Evolutionary conservation across 2,329 filamentous ascomycete species (phyloP).

Genomic region (Fusarium lateritium): DNA sequence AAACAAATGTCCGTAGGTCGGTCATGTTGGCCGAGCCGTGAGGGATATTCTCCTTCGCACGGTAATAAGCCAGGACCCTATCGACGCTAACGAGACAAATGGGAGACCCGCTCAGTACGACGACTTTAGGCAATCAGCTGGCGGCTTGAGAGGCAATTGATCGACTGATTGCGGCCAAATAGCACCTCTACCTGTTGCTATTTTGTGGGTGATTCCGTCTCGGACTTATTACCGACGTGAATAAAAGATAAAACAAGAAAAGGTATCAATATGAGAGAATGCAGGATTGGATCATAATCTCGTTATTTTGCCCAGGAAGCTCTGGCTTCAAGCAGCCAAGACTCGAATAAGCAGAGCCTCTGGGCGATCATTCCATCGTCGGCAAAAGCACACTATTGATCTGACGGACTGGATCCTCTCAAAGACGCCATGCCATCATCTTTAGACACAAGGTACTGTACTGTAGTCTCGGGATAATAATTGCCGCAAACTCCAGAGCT

Average conservation of each 20-base stretch:
- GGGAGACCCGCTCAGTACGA: slow-evolving; percentile 40
- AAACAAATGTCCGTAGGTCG: background rate
- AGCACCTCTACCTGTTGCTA: slow-evolving; percentile 41
- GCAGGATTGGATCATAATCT: slow-evolving; percentile 34
- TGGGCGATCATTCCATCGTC: slow-evolving; percentile 27
- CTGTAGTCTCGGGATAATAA: slow-evolving; percentile 30
- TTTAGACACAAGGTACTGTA: slow-evolving; percentile 12
- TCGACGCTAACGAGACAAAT: slow-evolving; percentile 41
- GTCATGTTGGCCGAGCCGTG: slow-evolving; percentile 39
- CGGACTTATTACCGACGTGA: slow-evolving; percentile 24
- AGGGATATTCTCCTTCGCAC: slow-evolving; percentile 30
- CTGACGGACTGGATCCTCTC: slow-evolving; percentile 20
- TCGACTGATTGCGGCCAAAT: slow-evolving; percentile 48
- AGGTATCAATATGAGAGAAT: slow-evolving; percentile 22
- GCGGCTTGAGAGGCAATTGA: slow-evolving; percentile 42
- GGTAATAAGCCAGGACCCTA: slow-evolving; percentile 33
- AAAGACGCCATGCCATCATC: slow-evolving; percentile 37
- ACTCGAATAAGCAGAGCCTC: slow-evolving; percentile 41
- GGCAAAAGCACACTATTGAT: slow-evolving; percentile 15
- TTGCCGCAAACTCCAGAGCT: slow-evolving; percentile 33
- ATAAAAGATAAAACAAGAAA: slow-evolving; percentile 35
- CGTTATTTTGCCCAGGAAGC: slow-evolving; percentile 18
- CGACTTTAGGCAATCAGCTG: slow-evolving; percentile 43
- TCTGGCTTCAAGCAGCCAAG: slow-evolving; percentile 31
- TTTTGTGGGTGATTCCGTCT: slow-evolving; percentile 37